A percentile compares a stretch with the other conserved stretches of the same genome.
Conservation (phyloP, 768 basidiomycete genomes). For the Mycena rebaudengoi region DNA sequence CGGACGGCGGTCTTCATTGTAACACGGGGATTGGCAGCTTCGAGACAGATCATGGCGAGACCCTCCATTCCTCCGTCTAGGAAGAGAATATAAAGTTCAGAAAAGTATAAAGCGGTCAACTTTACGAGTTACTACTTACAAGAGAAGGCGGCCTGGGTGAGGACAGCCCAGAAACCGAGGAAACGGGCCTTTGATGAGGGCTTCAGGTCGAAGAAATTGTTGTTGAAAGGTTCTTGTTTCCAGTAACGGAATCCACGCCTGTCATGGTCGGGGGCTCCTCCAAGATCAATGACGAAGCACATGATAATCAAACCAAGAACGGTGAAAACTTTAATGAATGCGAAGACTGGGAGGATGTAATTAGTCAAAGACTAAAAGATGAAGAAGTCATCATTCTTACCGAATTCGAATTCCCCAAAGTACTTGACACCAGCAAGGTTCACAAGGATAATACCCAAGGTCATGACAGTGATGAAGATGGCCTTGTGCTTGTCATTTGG, state of each 20-base stretch:
- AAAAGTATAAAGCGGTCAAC: background rate
- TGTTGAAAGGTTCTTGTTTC: slow-evolving; percentile 37
- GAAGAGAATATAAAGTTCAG: slow-evolving; percentile 13
- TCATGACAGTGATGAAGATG: slow-evolving; percentile 43
- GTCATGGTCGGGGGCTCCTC: slow-evolving; percentile 53
- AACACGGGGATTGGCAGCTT: slow-evolving; percentile 53
- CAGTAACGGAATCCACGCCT: slow-evolving; percentile 52
- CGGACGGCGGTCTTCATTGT: slow-evolving; percentile 51
- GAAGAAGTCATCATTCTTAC: background rate
- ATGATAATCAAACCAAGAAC: slow-evolving; percentile 51
- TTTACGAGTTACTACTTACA: slow-evolving; percentile 40
- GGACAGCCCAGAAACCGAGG: slow-evolving; percentile 41
- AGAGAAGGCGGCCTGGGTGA: slow-evolving; percentile 39
- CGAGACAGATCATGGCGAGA: slow-evolving; percentile 41
- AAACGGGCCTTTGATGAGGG: slow-evolving; percentile 42
- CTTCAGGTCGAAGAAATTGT: slow-evolving; percentile 24
- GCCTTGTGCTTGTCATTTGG: slow-evolving; percentile 35
- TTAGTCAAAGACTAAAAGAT: slow-evolving; percentile 1
- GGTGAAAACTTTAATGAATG: slow-evolving; percentile 55
- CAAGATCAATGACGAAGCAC: slow-evolving; percentile 58
- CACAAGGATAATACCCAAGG: slow-evolving; percentile 36
- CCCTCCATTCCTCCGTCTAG: slow-evolving; percentile 53
- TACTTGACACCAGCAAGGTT: slow-evolving; percentile 37
- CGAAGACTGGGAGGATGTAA: slow-evolving; percentile 56
- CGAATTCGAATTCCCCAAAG: slow-evolving; percentile 33